Evolutionary conservation across 768 basidiomycete species (phyloP).

Genomic region (Leucogyrophana mollusca): DNA sequence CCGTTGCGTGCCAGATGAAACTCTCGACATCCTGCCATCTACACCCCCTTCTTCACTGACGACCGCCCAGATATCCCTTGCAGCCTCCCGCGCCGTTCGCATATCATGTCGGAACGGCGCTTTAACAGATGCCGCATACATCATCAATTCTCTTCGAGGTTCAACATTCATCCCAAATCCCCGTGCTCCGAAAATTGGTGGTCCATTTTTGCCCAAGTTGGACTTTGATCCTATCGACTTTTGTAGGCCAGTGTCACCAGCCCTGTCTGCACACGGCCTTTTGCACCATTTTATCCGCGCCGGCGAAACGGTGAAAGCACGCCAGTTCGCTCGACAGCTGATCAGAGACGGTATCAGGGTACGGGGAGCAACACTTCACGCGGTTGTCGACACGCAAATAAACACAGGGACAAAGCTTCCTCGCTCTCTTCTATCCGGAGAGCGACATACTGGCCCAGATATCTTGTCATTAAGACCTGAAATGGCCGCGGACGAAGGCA

Average conservation of each 20-base stretch:
- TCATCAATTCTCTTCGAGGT: slow-evolving; percentile 57
- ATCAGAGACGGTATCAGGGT: slow-evolving; percentile 53
- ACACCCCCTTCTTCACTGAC: neutral
- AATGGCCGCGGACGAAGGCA: slow-evolving; percentile 37
- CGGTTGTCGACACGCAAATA: slow-evolving; percentile 30
- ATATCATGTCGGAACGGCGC: slow-evolving; percentile 41
- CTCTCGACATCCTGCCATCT: too few species aligned
- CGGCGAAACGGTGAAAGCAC: slow-evolving; percentile 48
- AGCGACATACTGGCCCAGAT: slow-evolving; percentile 14
- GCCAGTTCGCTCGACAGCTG: slow-evolving; percentile 47
- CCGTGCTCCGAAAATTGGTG: neutral
- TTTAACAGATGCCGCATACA: slow-evolving; percentile 49
- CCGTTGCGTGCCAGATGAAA: neutral
- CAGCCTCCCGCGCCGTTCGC: slow-evolving; percentile 53
- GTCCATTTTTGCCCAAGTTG: slow-evolving; percentile 24
- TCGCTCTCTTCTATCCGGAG: slow-evolving; percentile 19
- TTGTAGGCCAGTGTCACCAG: slow-evolving; percentile 50
- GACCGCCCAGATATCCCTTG: slow-evolving; percentile 15
- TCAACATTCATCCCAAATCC: slow-evolving; percentile 22
- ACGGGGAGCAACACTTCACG: slow-evolving; percentile 48
- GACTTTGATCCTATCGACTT: slow-evolving; percentile 47
- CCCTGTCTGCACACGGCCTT: slow-evolving; percentile 60
- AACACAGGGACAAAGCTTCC: slow-evolving; percentile 17
- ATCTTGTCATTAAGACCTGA: slow-evolving; percentile 29
- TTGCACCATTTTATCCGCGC: slow-evolving; percentile 62